Percentiles rank a stretch among this genome's conserved stretches.
Evolutionary conservation across 345 rosid genomes (phyloP).

Genomic region (Ricinus communis): DNA sequence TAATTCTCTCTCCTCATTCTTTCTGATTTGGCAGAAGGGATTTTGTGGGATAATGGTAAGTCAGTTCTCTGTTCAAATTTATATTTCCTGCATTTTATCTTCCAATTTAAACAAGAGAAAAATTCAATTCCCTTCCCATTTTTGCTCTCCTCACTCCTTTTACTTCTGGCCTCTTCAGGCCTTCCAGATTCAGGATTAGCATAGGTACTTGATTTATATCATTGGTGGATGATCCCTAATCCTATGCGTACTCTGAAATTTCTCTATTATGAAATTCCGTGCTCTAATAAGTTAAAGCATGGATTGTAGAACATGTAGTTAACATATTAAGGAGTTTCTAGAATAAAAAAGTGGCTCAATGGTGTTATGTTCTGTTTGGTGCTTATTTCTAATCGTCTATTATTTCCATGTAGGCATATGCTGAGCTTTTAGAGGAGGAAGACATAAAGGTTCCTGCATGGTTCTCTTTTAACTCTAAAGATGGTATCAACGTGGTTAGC

Average conservation of each 20-base stretch:
- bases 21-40: neutral
- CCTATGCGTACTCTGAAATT: neutral
- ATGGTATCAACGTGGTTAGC: constrained; percentile 72
- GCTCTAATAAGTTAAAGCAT: neutral
- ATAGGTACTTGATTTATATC: too few species aligned
- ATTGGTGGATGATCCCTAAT: neutral
- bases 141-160: neutral
- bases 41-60: neutral
- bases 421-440: constrained; percentile 67
- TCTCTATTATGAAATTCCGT: neutral
- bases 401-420: constrained; percentile 53
- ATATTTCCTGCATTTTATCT: neutral
- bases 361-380: neutral
- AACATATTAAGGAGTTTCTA: neutral
- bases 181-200: too few species aligned
- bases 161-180: too few species aligned
- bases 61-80: neutral
- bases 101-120: neutral
- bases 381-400: neutral
- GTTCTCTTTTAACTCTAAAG: constrained; percentile 79
- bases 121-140: neutral
- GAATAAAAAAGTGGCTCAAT: neutral
- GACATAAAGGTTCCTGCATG: constrained; percentile 61
- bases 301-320: neutral
- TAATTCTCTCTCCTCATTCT: neutral